Evolutionary conservation across 2,329 filamentous ascomycete genomes (phyloP), one percentile per base, ranked within the genome.

Genomic region (Nannizzia gypsea): DNA sequence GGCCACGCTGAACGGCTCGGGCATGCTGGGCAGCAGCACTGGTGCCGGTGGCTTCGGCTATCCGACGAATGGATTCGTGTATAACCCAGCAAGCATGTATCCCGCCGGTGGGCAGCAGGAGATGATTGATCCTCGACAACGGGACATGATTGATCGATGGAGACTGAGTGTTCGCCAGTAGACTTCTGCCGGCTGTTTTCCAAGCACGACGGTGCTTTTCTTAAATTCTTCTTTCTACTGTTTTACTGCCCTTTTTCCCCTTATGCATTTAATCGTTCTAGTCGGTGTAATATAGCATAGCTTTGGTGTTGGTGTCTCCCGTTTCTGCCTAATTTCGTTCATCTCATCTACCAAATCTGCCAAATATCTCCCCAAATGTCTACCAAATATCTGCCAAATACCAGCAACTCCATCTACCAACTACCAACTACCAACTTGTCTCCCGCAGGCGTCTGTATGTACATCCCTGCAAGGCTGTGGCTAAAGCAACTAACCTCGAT

Each of bases 141-240:
- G 80, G 59, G 81, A 79, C 61, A 73, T 80, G 61, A 83, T 85
- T 70, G 81, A 84, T 72, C 79, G 77, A 36, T 85, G 82, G 82
- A 77, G 82, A 66, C 75, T 80, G 63, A 74, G 73, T 60, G 70
- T 75, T 59, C 60, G 59, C 31, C 57, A 60, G 61, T 63, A 60
- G 22, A 2, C 20, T 9, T 20, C 42, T 46, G 9, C 26, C 28
- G 13, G 15, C 22, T 17, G 11, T 31, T 28, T 13, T 36, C 31
- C 31, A 11, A 3, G 3, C 31, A 36, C 13, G 31, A 36, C 31
- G 6, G 6, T 34, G 11, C 6, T 20, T 46, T 20, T 40, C 13
- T 42, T 42, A 5, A 42, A 1, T 17, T 8, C 38, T 20, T 42
- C 38, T 42, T 42, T 6, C 15, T 15, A n/a, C 38, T 42, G 38